Evolutionary conservation across 1,284 basidiomycete genomes (phyloP).

Genomic region (Ustilago shanxiensis): DNA sequence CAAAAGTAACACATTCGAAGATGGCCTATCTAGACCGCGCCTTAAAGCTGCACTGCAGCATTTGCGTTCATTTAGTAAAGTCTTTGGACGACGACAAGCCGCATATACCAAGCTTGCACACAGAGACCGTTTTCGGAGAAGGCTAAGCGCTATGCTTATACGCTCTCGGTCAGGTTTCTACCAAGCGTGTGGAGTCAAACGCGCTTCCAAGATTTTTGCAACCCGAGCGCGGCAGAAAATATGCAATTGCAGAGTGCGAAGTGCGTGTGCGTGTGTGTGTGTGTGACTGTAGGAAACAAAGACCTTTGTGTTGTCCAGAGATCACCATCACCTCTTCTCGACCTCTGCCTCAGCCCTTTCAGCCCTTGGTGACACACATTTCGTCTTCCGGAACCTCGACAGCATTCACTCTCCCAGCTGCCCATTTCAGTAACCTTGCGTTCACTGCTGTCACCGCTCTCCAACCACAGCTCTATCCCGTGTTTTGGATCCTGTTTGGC

Average conservation of each 20-base stretch:
- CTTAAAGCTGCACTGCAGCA: not conserved
- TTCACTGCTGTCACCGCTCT: not conserved
- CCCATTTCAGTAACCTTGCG: not conserved
- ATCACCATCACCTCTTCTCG: constrained; percentile 29
- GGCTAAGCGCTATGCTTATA: not conserved
- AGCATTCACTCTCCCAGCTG: not conserved
- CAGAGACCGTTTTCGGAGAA: not conserved
- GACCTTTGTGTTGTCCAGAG: constrained; percentile 27
- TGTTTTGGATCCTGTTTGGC: not conserved
- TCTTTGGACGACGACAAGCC: not conserved
- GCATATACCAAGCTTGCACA: not conserved
- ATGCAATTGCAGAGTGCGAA: not conserved
- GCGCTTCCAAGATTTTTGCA: constrained; percentile 10
- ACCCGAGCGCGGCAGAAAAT: constrained; percentile 17
- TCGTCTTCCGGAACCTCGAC: constrained; percentile 4
- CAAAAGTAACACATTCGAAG: not conserved
- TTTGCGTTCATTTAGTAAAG: not conserved
- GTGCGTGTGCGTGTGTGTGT: constrained; percentile 8
- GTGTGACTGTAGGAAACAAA: constrained; percentile 13
- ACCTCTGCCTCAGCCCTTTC: constrained; percentile 11
- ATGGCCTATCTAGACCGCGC: not conserved
- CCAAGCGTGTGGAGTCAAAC: constrained; percentile 16
- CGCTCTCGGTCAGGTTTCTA: not conserved
- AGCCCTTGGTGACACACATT: constrained; percentile 3
- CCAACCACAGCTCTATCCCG: not conserved